Evolutionary conservation across 371 early-diverging fungal genomes (phyloP).

Genomic region (Dinochytrium kinnereticum): DNA sequence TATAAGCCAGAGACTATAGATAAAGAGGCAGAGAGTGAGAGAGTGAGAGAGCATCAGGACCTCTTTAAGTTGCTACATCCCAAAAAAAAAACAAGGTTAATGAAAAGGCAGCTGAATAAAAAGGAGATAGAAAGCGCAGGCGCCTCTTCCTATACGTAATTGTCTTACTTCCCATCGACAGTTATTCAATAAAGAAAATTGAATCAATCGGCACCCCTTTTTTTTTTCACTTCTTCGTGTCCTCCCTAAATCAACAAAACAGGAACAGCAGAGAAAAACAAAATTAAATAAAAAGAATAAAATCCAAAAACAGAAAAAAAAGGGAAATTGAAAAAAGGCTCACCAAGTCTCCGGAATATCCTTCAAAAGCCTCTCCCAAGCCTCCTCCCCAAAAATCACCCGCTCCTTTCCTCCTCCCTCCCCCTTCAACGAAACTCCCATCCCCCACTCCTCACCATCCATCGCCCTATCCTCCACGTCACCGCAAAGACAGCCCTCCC

Average conservation of each 20-base stretch:
- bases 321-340: conserved; percentile 1
- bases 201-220: neutral
- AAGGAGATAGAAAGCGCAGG: no score
- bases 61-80: no score
- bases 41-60: no score
- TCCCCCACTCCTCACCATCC: neutral
- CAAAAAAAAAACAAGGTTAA: no score
- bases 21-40: no score
- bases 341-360: conserved; percentile 1
- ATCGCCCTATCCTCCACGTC: neutral
- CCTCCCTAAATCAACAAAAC: neutral
- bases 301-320: neutral
- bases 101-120: no score
- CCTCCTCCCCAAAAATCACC: conserved; percentile 1
- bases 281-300: neutral
- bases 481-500: no score
- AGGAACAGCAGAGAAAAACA: no score
- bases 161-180: no score
- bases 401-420: neutral
- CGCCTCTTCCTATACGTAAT: no score
- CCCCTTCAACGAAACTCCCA: neutral
- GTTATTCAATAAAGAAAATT: no score
- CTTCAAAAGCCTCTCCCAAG: neutral
- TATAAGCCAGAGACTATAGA: no score
- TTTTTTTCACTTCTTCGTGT: neutral